These are phyloP conservation scores for Ophiostoma sp. DNA, from an alignment of 2,329 filamentous ascomycete species.

Conservation along the genomic window DNA sequence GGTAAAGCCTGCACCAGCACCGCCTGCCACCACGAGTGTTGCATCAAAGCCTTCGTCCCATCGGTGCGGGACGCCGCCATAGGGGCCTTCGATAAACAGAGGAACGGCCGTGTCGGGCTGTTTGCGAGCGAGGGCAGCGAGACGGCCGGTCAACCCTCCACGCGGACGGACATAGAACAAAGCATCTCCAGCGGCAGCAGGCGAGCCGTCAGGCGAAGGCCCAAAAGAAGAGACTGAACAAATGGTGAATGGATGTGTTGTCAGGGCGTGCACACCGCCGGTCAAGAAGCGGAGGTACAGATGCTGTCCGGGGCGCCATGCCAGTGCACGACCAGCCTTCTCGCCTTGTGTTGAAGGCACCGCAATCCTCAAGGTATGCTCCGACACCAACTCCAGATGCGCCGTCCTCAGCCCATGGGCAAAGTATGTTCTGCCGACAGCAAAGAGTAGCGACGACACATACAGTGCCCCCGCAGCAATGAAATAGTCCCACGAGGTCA, in stretches of 20 bases:
- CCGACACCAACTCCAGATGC: slow-evolving; percentile 42
- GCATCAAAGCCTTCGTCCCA: slow-evolving; percentile 44
- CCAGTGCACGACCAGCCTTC: slow-evolving; percentile 33
- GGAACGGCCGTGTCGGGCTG: slow-evolving; percentile 41
- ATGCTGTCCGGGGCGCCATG: slow-evolving; percentile 56
- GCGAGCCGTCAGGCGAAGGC: too few relatives aligned
- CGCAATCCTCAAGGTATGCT: slow-evolving; percentile 44
- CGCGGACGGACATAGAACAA: slow-evolving; percentile 55
- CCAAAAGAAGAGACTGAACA: slow-evolving; percentile 18
- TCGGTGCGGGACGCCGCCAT: slow-evolving; percentile 50
- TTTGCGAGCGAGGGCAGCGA: slow-evolving; percentile 43
- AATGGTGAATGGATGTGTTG: slow-evolving; percentile 30
- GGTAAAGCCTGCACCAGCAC: slow-evolving; percentile 56
- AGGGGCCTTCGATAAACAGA: slow-evolving; percentile 59
- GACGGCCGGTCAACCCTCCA: slow-evolving; percentile 50
- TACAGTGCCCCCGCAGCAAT: slow-evolving; percentile 57
- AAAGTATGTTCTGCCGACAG: slow-evolving; percentile 49
- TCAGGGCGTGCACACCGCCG: slow-evolving; percentile 25
- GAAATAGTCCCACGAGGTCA: slow-evolving; percentile 63
- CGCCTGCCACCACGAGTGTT: slow-evolving; percentile 53
- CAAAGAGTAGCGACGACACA: slow-evolving; percentile 47
- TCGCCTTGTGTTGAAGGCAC: slow-evolving; percentile 42
- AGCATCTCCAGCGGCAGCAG: too few relatives aligned
- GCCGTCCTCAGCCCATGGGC: slow-evolving; percentile 52
- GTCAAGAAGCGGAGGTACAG: slow-evolving; percentile 35